phyloP scores from a whole-genome alignment of 306 rosid genomes.

The Myrica gale region DNA sequence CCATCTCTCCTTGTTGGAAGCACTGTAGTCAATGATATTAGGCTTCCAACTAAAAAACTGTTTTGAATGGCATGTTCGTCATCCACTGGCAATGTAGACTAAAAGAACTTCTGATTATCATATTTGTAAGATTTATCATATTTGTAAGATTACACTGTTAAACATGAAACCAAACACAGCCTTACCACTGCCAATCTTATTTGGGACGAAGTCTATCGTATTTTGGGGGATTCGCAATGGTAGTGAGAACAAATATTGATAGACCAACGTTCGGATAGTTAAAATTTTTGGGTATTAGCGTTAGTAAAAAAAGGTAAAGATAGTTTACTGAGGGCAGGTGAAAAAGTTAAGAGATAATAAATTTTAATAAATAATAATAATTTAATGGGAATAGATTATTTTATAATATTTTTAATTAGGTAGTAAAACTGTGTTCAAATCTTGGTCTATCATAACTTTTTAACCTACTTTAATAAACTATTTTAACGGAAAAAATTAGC shows the following conservation, averaged over 20 bases:
- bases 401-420: too few species aligned
- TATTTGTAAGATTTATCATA: conserved; percentile 47
- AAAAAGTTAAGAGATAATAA: too few species aligned
- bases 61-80: conserved; percentile 40
- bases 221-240: conserved; percentile 4
- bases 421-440: too few species aligned
- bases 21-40: conserved; percentile 23
- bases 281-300: neutral
- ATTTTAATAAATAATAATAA: too few species aligned
- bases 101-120: conserved; percentile 34
- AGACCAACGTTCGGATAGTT: neutral
- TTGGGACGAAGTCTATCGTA: neutral
- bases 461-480: too few species aligned
- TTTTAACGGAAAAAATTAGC: too few species aligned
- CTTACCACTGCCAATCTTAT: neutral
- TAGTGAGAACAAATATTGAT: neutral
- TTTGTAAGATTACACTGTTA: conserved; percentile 33
- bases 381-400: too few species aligned
- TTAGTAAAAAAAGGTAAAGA: too few species aligned
- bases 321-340: too few species aligned
- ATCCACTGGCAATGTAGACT: conserved; percentile 60
- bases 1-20: conserved; percentile 25
- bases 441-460: too few species aligned
- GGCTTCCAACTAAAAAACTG: conserved; percentile 36
- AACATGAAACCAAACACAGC: conserved; percentile 18